phyloP scores from a whole-genome alignment of 2,329 filamentous ascomycete species.

The Diaporthe ampelina region DNA sequence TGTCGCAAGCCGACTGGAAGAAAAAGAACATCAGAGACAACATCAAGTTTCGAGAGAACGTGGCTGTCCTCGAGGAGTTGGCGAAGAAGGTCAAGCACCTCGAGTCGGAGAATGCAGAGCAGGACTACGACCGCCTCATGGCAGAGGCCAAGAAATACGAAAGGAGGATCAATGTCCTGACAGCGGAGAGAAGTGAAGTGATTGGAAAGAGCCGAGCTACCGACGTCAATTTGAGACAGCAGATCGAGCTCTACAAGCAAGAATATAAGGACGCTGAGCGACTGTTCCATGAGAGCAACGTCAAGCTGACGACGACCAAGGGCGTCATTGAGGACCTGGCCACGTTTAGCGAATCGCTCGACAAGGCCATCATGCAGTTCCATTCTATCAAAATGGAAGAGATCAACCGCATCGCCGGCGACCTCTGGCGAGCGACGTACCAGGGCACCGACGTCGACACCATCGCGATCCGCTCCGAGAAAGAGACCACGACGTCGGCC shows the following conservation, averaged over 20 bases:
- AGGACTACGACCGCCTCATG: constrained; percentile 83
- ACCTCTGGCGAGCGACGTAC: constrained; percentile 98
- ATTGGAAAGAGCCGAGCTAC: constrained; percentile 87
- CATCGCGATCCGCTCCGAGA: constrained; percentile 94
- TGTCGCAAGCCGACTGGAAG: constrained; percentile 83
- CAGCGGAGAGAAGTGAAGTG: constrained; percentile 80
- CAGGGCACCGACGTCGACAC: constrained; percentile 97
- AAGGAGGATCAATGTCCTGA: constrained; percentile 75
- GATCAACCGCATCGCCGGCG: constrained; percentile 93
- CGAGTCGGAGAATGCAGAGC: constrained; percentile 83
- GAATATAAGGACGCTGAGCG: constrained; percentile 87
- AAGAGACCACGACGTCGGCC: constrained; percentile 69
- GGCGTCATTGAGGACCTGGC: constrained; percentile 92
- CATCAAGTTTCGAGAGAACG: constrained; percentile 83
- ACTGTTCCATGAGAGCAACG: constrained; percentile 88
- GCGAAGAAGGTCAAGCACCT: constrained; percentile 79
- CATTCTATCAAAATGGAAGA: constrained; percentile 98
- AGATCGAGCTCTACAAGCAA: constrained; percentile 84
- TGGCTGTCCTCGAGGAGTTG: constrained; percentile 76
- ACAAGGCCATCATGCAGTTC: constrained; percentile 98
- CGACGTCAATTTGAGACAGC: constrained; percentile 80
- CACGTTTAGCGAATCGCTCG: constrained; percentile 85
- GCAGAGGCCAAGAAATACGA: constrained; percentile 78
- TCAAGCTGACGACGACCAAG: constrained; percentile 91
- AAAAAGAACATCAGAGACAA: constrained; percentile 93